These are phyloP conservation scores for Mycosphaerella arachidis DNA, from an alignment of 2,329 filamentous ascomycete genomes.

Conservation along the genomic window DNA sequence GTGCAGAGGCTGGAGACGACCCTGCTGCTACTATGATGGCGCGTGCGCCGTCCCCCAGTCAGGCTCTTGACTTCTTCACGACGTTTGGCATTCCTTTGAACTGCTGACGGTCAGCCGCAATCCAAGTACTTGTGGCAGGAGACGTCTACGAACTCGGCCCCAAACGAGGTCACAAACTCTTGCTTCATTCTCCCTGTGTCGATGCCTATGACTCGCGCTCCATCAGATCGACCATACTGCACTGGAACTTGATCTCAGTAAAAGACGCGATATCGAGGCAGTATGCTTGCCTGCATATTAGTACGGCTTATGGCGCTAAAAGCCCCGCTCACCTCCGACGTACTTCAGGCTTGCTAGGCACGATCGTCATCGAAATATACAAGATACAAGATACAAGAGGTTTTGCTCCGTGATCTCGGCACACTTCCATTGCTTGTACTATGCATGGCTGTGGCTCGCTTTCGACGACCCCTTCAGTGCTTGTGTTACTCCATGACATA, in stretches of 20 bases:
- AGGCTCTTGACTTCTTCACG: not conserved
- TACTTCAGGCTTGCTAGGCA: too few species aligned
- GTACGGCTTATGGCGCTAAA: too few species aligned
- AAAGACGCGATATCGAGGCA: not conserved
- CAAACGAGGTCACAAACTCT: conserved; percentile 38
- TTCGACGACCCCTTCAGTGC: too few species aligned
- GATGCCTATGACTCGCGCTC: conserved; percentile 41
- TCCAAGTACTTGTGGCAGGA: not conserved
- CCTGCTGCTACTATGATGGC: conserved; percentile 43
- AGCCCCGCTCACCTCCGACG: too few species aligned
- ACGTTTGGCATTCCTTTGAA: not conserved
- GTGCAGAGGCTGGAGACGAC: conserved; percentile 39
- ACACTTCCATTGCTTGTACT: too few species aligned
- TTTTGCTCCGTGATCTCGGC: too few species aligned
- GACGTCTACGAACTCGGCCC: conserved; percentile 41
- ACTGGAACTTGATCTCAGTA: conserved; percentile 23
- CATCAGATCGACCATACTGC: conserved; percentile 42
- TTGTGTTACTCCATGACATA: too few species aligned
- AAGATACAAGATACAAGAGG: too few species aligned
- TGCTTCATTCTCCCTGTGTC: conserved; percentile 39
- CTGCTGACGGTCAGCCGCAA: not conserved
- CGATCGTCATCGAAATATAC: too few species aligned
- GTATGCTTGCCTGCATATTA: too few species aligned
- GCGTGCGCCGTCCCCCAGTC: conserved; percentile 37
- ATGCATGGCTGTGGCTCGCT: too few species aligned